phyloP scores from a whole-genome alignment of 1,139 yeast genomes.

The Hyphopichia khmerensis region DNA sequence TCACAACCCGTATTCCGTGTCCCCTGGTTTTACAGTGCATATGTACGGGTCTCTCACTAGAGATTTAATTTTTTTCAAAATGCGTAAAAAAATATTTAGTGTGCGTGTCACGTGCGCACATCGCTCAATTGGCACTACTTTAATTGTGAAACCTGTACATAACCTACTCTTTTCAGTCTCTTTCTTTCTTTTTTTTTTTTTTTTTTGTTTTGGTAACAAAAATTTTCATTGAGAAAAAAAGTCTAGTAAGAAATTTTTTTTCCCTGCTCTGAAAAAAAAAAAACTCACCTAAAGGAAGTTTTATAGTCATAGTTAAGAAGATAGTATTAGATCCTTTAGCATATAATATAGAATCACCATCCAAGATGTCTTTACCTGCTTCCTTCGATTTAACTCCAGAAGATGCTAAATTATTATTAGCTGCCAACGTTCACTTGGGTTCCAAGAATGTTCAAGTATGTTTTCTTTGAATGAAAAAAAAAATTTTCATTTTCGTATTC shows the following conservation, averaged over 20 bases:
- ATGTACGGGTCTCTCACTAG: too few relatives aligned
- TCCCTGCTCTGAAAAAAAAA: neutral
- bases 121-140: too few relatives aligned
- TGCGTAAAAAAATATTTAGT: too few relatives aligned
- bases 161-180: too few relatives aligned
- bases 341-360: neutral
- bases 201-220: neutral
- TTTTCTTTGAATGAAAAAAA: too few relatives aligned
- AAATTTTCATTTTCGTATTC: too few relatives aligned
- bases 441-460: constrained; percentile 99
- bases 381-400: constrained; percentile 93
- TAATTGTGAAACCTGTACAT: too few relatives aligned
- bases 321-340: neutral
- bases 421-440: constrained; percentile 99
- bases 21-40: too few relatives aligned
- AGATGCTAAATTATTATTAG: constrained; percentile 99
- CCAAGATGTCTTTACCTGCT: constrained; percentile 79
- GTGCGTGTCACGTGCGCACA: too few relatives aligned
- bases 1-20: too few relatives aligned
- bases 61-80: too few relatives aligned
- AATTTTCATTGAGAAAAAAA: neutral
- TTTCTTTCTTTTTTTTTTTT: neutral
- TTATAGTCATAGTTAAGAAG: neutral
- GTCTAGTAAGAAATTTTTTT: neutral
- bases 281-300: neutral